Percentiles rank a stretch among this genome's conserved stretches.
These are phyloP conservation scores for Xylaria sp. DNA, from an alignment of 2,329 filamentous ascomycete species.

Conservation along the genomic window DNA sequence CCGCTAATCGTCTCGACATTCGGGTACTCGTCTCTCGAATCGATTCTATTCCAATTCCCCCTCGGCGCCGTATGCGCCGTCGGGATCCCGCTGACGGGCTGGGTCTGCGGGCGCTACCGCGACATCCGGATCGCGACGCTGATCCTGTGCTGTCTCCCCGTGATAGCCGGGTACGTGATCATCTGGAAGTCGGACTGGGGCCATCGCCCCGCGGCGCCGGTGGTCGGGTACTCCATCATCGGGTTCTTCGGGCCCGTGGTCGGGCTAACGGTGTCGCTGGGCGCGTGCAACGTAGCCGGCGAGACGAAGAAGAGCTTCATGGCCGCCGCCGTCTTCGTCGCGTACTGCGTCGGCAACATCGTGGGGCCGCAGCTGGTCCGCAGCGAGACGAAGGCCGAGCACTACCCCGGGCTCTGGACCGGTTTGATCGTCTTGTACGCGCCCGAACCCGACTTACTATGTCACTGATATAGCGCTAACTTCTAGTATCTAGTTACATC, in stretches of 20 bases:
- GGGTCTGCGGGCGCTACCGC: constrained; percentile 61
- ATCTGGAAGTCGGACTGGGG: constrained; percentile 75
- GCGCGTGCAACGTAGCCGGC: constrained; percentile 72
- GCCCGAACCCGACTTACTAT: no score
- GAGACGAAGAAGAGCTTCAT: constrained; percentile 81
- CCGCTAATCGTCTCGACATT: constrained; percentile 75
- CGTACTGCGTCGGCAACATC: constrained; percentile 76
- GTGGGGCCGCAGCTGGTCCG: constrained; percentile 75
- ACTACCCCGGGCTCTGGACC: constrained; percentile 75
- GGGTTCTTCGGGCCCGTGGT: constrained; percentile 76
- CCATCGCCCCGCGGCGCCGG: constrained; percentile 67
- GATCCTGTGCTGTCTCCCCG: constrained; percentile 69
- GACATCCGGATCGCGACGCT: constrained; percentile 72
- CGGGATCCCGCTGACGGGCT: constrained; percentile 70
- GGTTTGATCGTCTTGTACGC: constrained; percentile 66
- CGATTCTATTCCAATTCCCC: constrained; percentile 77
- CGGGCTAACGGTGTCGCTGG: constrained; percentile 58
- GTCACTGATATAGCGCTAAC: background rate
- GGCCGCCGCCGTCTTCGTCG: constrained; percentile 75
- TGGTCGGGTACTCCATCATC: constrained; percentile 73
- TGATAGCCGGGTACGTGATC: constrained; percentile 74
- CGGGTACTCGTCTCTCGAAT: constrained; percentile 66
- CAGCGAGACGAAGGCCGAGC: constrained; percentile 65
- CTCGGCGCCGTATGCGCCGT: constrained; percentile 72
- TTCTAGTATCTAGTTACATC: constrained; percentile 57